Base-by-base conservation (phyloP, 1,139 yeast genomes). In the Zygosaccharomyces sapae region DNA sequence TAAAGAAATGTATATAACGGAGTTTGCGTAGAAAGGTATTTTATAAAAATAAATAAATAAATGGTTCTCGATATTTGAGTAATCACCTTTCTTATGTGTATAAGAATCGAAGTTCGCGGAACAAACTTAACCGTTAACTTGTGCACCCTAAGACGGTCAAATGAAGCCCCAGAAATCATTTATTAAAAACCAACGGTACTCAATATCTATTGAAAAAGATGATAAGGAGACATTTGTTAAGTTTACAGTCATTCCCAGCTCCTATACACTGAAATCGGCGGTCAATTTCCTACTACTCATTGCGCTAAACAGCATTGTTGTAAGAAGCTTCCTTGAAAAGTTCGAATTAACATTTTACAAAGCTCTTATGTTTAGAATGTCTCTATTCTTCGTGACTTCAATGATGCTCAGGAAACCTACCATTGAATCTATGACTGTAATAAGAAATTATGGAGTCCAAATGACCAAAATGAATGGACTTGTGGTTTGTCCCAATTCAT, bases 391-490 rank as follows among this genome's bases (percentile, higher is more conserved):
- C 25, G 3, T 27, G 18, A 13, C 36, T 43, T 13, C 25, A 9
- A 10, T 47, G 7, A n/a, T 52, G 10, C 37, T 58, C 2, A 51
- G 57, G 37, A 52, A 47, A 22, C 63, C 65, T 2, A 38, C 49
- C 0, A 41, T 58, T 18, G 67, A 66, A 40, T 51, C 63, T 0
- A 49, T 69, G 1, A 49, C 57, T 1, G 53, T 66, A 1, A 53
- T 63, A 10, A 54, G 57, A 44, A 52, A 57, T 19, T 53, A 61
- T 41, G 73, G 72, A 1, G 47, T 69, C n/a, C 68, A 69, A 43
- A 44, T 66, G 0, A 44, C 57, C 1, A 50, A 54, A 22, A 35
- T 51, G 6, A 43, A 52, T 12, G 61, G 65, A 8, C 35, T 59
- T n/a, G 42, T 52, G 6, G 30, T 62, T n/a, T 46, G 60, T 4